Evolutionary conservation across 306 rosid genomes (phyloP), one percentile per base, ranked within the genome.

Genomic region (Ormosia emarginata): DNA sequence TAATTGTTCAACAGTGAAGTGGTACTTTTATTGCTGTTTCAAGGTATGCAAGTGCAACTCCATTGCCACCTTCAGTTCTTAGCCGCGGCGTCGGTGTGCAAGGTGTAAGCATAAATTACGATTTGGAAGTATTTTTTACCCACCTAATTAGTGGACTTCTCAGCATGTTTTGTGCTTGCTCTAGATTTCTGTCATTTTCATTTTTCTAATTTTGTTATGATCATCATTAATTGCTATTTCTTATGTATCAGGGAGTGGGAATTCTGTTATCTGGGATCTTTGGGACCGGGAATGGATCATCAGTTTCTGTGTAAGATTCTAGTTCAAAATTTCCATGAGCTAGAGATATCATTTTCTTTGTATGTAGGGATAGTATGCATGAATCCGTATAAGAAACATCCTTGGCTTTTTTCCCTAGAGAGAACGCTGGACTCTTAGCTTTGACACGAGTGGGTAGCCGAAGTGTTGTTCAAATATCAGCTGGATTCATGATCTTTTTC

Each of bases 31-130:
- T 92, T 71, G 97, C 98, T 12, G 96, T 91, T 79, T 89, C 97
- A 47, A 89, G 99, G 83, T 90, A 88, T 77, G 98, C 98, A 63
- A 92, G 98, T 85, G 98, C 98, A 70, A 95, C 99, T 87, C 98
- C 97, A 0, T 33, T 92, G 64, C 99, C 99, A 3, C 98, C 99
- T 52, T 88, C 98, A 43, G 78, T 95, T 75, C 94, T 93, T 74
- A 95, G 97, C 88, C 98, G 98, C 0, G 99, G 98, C 34, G 86
- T 95, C 12, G 99, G 98, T 95, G 99, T n/a, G 99, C 98, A 95
- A 97, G n/a, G n/a, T n/a, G 99, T 95, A 93, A 67, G 65, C 14
- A 65, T 3, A 49, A 58, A 43, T 55, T 10, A 56, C 37, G 34
- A 85, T 74, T 41, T 36, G 8, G 11, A 44, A 67, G 8, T 14